Base-by-base conservation (phyloP, 495 filamentous ascomycete species). In the Aspergillus diversus region DNA sequence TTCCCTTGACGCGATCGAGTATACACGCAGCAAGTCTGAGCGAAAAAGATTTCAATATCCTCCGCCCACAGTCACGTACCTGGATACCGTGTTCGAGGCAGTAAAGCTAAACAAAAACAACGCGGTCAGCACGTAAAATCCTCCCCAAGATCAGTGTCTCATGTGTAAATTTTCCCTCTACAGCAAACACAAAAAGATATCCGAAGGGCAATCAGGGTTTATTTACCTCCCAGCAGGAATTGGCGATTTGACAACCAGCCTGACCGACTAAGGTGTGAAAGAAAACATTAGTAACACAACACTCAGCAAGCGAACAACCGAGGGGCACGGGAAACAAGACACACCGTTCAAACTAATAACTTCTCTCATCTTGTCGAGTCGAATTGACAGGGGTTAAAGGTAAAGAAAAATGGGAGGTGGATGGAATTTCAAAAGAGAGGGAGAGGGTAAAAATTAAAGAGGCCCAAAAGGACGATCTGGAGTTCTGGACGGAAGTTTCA, bases 31-130 rank as follows among this genome's bases (percentile, higher is more conserved):
- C 21, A 27, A 27, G 21, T 27, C 21, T 27, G 9, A 11, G 47
- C 11, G 8, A 63, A 54, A 16, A 11, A 16, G 11, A 12, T 34
- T 34, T 34, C 9, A 33, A 34, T 33, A 27, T 34, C 27, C 17
- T 43, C 32, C 13, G 5, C 33, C 34, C 5, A 33, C 51, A 16
- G 15, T 51, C 55, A 77, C 88, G 55, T 89, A 97, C 94, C 91
- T 97, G 92, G 73, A 99, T 99, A 73, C 95, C 95, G 80, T 99
- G 95, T 85, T 99, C 95, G 73, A 99, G 91, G 83, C 95, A 99
- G 87, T 99, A 99, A 60, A 99, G 91, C 95, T 99, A 80, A 62
- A 64, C 54, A 49, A 57, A 48, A 55, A 63, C 52, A 57, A 50
- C 8, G 42, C 15, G 63, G 73, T 80, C 63, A 77, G 75, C 71